Evolutionary conservation across 176 grass and related monocot genomes (phyloP).

Genomic region (maize (Zea mays)): Zm-B73-REFERENCE-NAM-5.0 NC_050103.1:123730501-123731000

Average conservation of each 20-base stretch:
- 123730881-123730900: constrained; percentile 52
- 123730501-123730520: constrained; percentile 39
- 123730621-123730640: constrained; percentile 79
- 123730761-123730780: constrained; percentile 86
- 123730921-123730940: background rate
- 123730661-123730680: constrained; percentile 85
- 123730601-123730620: background rate
- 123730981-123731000: background rate
- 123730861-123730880: constrained; percentile 29
- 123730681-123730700: constrained; percentile 81
- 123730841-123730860: constrained; percentile 28
- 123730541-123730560: constrained; percentile 58
- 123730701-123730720: constrained; percentile 92
- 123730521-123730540: constrained; percentile 53
- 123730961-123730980: background rate
- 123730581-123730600: constrained; percentile 71
- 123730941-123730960: background rate
- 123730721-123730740: constrained; percentile 91
- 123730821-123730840: background rate
- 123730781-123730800: constrained; percentile 85
- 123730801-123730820: constrained; percentile 12
- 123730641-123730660: constrained; percentile 85
- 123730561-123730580: constrained; percentile 86
- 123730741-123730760: constrained; percentile 90
- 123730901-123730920: background rate